These are phyloP conservation scores for Botrytis medusae DNA, from an alignment of 2,329 filamentous ascomycete genomes.

Conservation along the genomic window DNA sequence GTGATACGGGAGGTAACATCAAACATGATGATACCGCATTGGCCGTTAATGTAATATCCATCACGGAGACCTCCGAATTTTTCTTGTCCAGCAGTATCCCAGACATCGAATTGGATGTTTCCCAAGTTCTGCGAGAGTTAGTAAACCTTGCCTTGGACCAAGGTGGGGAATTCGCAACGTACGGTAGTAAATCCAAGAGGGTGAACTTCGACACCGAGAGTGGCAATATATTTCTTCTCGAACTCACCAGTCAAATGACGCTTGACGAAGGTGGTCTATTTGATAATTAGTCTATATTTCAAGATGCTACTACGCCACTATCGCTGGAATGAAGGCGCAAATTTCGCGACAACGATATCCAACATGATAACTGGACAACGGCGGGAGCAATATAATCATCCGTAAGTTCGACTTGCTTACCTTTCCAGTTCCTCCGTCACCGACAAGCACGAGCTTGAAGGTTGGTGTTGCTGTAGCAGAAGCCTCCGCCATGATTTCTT, in stretches of 20 bases:
- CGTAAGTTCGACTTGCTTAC: constrained; percentile 51
- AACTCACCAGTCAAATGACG: constrained; percentile 99
- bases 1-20: constrained; percentile 99
- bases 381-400: constrained; percentile 12
- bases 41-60: constrained; percentile 99
- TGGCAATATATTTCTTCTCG: constrained; percentile 99
- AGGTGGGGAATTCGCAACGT: constrained; percentile 48
- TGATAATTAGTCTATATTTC: constrained; percentile 29
- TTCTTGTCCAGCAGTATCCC: constrained; percentile 98
- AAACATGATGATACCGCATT: constrained; percentile 99
- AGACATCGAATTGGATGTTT: constrained; percentile 97
- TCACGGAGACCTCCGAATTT: constrained; percentile 99
- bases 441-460: constrained; percentile 99
- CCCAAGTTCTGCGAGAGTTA: constrained; percentile 72
- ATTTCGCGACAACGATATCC: constrained; percentile 22
- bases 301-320: constrained; percentile 28
- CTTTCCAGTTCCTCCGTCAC: constrained; percentile 99
- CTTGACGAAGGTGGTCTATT: constrained; percentile 99
- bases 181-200: constrained; percentile 97
- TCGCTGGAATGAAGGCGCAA: constrained; percentile 31
- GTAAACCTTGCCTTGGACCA: background rate
- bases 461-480: constrained; percentile 58
- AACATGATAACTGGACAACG: constrained; percentile 17
- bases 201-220: constrained; percentile 98
- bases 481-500: constrained; percentile 61